Base-by-base conservation (phyloP, 2,329 filamentous ascomycete genomes). In the Lachnellula occidentalis region DNA sequence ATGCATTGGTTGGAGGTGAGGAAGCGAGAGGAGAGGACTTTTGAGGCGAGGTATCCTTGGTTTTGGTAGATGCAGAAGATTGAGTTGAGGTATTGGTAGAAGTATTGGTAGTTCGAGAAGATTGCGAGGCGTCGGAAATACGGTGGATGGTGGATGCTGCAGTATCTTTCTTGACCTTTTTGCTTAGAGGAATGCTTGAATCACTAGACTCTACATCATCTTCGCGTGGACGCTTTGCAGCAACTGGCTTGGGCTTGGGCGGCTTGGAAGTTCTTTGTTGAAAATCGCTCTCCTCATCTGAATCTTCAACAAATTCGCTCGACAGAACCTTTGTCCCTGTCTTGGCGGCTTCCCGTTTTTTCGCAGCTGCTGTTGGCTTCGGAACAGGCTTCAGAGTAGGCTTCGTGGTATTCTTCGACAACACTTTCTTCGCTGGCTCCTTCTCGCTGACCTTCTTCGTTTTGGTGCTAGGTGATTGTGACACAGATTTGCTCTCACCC, bases 1-100 rank as follows among this genome's bases (percentile, higher is more conserved):
- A 85, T 1, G 81, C 83, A 58, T 85, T 86, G 7, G 82, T 85
- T 0, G 82, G 82, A 12, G 82, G 81, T 6, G 82, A 85, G 1
- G 81, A 82, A n/a, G 82, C 82, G 17, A 86, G 72, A 4, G 82
- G 83, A 9, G 83, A 86, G 2, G 83, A 85, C 66, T 86, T 86
- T 49, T 74, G 74, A 0, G 81, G 81, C 6, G 81, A 83, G 0
- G 77, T 83, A 58, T 76, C 74, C 68, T 80, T 78, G 46, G 55
- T 64, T 58, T 64, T 66, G 48, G 22, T 58, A 7, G 61, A 61
- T n/a, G 50, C 50, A 54, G 72, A 68, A 1, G 75, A 75, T 31
- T 70, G 64, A 8, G 68, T 71, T 5, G 76, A 74, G 1, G 72
- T 72, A 24, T 63, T 66, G 19, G 72, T 72, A 42, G 76, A 74